Base-by-base conservation (phyloP, 2,329 filamentous ascomycete genomes). In the Alternaria metachromatica region DNA sequence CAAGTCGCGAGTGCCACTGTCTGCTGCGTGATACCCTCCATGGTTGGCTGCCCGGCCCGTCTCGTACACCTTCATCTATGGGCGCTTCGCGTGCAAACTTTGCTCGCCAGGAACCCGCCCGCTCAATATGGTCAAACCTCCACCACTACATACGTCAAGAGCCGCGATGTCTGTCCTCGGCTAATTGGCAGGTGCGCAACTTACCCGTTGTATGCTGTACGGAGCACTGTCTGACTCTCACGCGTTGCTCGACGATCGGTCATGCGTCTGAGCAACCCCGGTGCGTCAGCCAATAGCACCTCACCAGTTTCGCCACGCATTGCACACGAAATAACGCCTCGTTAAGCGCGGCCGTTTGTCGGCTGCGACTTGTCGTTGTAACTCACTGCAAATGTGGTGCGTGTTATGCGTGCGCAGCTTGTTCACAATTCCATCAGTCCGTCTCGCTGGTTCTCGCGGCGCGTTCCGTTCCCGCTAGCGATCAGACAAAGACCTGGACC, bases 241-340 rank as follows among this genome's bases (percentile, higher is more conserved):
- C 43, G 26, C 33, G 46, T 57, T 30, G 50, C 58, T 65, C 66
- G 50, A 55, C 60, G 30, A 65, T 70, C 65, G 57, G 69, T 69
- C 69, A 66, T 65, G 51, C 65, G 46, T 65, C 67, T 65, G 44
- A 57, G 55, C 56, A 54, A 68, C 67, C 63, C 83, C 75, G 85
- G 58, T 60, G 15, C 41, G 51, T 58, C 48, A 60, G 23, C 65
- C 65, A 65, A 68, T 73, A 50, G 62, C 55, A 59, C 30, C 37
- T 63, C 58, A 33, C 33, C 48, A 48, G 44, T 46, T 58, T 65
- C 61, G 62, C 57, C 58, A 57, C 67, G 63, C 66, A 60, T 66
- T 50, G 49, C 30, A 57, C 33, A 56, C 48, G 56, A 26, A 26
- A 51, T 61, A 53, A 62, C 64, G 59, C 67, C 60, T 55, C 58